Evolutionary conservation across 2,329 filamentous ascomycete genomes (phyloP).

Genomic region (Metarhizium album): DNA sequence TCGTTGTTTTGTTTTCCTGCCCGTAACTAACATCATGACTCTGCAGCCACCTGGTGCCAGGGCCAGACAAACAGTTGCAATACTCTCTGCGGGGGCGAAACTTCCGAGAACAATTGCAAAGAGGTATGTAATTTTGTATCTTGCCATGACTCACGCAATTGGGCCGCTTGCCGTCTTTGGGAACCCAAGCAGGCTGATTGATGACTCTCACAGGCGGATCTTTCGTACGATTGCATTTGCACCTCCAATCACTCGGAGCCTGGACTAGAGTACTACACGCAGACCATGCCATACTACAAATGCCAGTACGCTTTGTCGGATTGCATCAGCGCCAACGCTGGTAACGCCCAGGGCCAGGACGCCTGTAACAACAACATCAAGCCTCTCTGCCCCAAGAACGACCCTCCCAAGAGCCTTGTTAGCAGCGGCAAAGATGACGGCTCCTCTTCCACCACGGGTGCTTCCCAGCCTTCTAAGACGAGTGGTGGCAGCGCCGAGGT

Average conservation of each 20-base stretch:
- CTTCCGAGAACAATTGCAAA: slow-evolving; percentile 32
- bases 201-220: slow-evolving; percentile 19
- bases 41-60: slow-evolving; percentile 38
- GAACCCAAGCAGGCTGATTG: slow-evolving; percentile 1
- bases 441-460: slow-evolving; percentile 15
- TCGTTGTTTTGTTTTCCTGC: too few species aligned
- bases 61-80: slow-evolving; percentile 40
- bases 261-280: slow-evolving; percentile 40
- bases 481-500: slow-evolving; percentile 19
- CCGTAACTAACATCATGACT: not conserved
- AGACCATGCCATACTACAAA: slow-evolving; percentile 43
- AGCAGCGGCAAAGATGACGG: slow-evolving; percentile 11
- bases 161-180: not conserved
- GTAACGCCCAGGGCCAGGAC: slow-evolving; percentile 31
- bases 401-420: slow-evolving; percentile 23
- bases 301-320: slow-evolving; percentile 37
- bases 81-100: slow-evolving; percentile 31
- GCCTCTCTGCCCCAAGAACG: slow-evolving; percentile 31
- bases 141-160: not conserved
- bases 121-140: slow-evolving; percentile 28
- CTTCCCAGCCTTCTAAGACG: slow-evolving; percentile 14
- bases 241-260: slow-evolving; percentile 34
- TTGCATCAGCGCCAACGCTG: slow-evolving; percentile 34
- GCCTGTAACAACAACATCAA: slow-evolving; percentile 38
- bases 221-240: slow-evolving; percentile 40